A percentile compares a stretch with the other conserved stretches of the same genome.
These are phyloP conservation scores for Termitomyces sp. DNA, from an alignment of 768 basidiomycete species.

Conservation along the genomic window DNA sequence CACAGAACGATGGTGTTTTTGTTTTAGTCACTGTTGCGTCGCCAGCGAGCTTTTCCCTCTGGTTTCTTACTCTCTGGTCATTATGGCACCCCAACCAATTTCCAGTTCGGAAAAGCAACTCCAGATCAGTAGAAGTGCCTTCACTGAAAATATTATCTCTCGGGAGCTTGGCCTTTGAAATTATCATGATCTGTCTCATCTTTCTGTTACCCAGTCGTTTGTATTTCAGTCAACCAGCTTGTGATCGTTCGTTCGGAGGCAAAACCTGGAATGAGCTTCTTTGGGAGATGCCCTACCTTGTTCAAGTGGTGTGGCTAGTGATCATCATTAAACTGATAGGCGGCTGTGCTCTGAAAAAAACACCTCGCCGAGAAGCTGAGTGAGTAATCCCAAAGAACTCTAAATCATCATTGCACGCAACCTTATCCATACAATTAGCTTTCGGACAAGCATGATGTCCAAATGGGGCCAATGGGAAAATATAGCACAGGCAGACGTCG, in stretches of 20 bases:
- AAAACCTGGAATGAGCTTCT: background rate
- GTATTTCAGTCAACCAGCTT: background rate
- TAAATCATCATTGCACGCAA: background rate
- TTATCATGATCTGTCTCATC: background rate
- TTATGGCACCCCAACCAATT: background rate
- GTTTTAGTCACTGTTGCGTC: background rate
- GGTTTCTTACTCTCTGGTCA: background rate
- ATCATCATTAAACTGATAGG: background rate
- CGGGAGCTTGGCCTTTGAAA: background rate
- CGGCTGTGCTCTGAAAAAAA: background rate
- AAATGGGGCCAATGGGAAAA: background rate
- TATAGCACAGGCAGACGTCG: background rate
- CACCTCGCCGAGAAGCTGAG: background rate
- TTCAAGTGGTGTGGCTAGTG: background rate
- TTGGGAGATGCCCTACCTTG: background rate
- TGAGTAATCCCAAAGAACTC: background rate
- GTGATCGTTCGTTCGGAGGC: background rate
- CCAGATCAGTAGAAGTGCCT: background rate
- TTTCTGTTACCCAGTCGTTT: background rate
- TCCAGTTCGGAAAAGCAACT: background rate
- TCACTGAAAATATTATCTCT: background rate
- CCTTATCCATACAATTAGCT: background rate
- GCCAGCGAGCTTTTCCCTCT: background rate
- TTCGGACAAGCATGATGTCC: background rate
- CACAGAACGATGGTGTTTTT: background rate